These are phyloP conservation scores for Podosphaera fusca DNA, from an alignment of 2,329 filamentous ascomycete species.

Conservation along the genomic window DNA sequence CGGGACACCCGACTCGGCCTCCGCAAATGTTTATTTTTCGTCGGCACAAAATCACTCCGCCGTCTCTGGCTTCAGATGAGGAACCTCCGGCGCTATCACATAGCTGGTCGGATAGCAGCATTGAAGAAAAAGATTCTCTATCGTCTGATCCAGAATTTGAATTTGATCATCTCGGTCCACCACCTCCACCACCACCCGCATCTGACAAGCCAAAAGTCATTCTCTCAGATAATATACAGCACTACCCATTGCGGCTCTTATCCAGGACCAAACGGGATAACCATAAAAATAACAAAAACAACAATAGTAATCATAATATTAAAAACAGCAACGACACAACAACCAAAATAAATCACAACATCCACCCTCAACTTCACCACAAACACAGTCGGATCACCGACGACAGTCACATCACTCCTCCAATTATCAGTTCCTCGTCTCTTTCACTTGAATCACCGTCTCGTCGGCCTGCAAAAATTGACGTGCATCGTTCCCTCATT, in stretches of 20 bases:
- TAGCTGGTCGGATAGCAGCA: conserved; percentile 9
- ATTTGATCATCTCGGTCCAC: conserved; percentile 5
- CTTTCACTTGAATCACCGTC: background rate
- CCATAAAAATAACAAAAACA: conserved; percentile 8
- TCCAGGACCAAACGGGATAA: background rate
- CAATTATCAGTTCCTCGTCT: background rate
- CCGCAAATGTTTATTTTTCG: conserved; percentile 4
- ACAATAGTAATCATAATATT: background rate
- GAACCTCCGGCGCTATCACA: conserved; percentile 8
- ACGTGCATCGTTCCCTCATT: background rate
- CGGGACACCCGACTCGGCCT: conserved; percentile 1
- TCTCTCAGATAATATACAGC: background rate
- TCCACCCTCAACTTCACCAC: conserved; percentile 9
- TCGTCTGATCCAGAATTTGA: background rate
- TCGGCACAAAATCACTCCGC: background rate
- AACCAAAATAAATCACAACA: conserved; percentile 5
- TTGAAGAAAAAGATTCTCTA: conserved; percentile 3
- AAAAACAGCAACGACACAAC: background rate
- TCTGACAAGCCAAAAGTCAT: background rate
- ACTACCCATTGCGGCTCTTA: background rate
- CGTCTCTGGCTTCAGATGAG: background rate
- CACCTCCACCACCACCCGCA: conserved; percentile 8
- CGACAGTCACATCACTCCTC: conserved; percentile 5
- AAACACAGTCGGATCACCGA: conserved; percentile 13
- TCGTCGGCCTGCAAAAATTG: background rate